phyloP scores from a whole-genome alignment of 139 green algal species.

The Closterium sp. region DNA sequence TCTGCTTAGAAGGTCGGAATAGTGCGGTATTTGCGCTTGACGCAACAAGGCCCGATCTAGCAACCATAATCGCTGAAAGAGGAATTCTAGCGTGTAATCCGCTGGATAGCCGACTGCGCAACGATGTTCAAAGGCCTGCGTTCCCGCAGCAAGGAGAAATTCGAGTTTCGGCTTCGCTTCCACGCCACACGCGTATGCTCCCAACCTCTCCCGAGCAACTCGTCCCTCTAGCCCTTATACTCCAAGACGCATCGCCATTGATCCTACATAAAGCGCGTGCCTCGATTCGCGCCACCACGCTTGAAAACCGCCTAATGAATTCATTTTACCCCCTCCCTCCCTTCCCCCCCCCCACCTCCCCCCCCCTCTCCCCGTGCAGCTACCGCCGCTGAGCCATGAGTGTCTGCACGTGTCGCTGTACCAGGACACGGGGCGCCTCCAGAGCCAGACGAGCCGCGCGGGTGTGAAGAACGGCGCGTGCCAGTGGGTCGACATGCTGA shows the following conservation, averaged over 20 bases:
- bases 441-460: constrained; percentile 9
- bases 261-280: no score
- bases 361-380: neutral
- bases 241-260: no score
- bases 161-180: constrained; percentile 44
- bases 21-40: neutral
- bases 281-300: no score
- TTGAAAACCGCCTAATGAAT: no score
- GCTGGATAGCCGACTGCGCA: neutral
- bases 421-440: constrained; percentile 21
- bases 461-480: constrained; percentile 28
- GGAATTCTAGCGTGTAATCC: neutral
- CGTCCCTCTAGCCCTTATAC: neutral
- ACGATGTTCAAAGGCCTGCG: constrained; percentile 38
- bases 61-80: neutral
- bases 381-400: constrained; percentile 29
- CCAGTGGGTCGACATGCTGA: constrained; percentile 34
- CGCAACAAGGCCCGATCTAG: neutral
- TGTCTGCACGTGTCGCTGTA: constrained; percentile 39
- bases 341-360: neutral
- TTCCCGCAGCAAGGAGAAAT: constrained; percentile 42
- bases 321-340: neutral
- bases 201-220: neutral
- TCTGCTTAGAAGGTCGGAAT: neutral
- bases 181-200: constrained; percentile 32